phyloP scores from a whole-genome alignment of 2,329 filamentous ascomycete species.

The Pseudopithomyces maydicus region DNA sequence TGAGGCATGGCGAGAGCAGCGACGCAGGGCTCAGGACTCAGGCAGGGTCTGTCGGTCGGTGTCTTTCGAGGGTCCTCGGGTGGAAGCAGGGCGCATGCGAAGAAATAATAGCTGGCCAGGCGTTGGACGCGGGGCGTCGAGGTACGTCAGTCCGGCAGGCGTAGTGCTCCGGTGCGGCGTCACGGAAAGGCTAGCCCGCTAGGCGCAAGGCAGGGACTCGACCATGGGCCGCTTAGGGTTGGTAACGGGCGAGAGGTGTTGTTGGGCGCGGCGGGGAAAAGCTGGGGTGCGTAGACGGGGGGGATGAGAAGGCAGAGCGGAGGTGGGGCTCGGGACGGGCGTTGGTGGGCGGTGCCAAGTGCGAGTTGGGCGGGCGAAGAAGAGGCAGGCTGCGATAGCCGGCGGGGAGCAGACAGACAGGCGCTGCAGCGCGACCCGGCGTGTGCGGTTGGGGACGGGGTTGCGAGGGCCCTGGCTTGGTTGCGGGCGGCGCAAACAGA shows the following conservation, averaged over 20 bases:
- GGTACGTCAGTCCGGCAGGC: not conserved
- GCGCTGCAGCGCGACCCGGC: not conserved
- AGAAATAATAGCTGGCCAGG: not conserved
- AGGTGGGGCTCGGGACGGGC: not conserved
- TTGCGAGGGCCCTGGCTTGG: no score
- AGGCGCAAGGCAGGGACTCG: no score
- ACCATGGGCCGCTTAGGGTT: no score
- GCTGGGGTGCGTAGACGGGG: constrained; percentile 3
- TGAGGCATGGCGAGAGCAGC: constrained; percentile 5
- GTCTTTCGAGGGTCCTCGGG: not conserved
- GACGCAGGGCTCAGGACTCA: not conserved
- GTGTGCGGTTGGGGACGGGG: not conserved
- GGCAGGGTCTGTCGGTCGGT: not conserved
- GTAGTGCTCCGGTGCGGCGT: not conserved
- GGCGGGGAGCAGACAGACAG: not conserved
- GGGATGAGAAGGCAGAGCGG: not conserved
- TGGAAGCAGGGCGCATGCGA: not conserved
- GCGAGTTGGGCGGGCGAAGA: not conserved
- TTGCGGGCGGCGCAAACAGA: no score
- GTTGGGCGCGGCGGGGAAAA: constrained; percentile 3
- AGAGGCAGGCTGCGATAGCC: not conserved
- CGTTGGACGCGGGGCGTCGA: not conserved
- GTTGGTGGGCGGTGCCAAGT: not conserved
- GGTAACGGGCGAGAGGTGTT: not conserved
- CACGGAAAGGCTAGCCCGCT: not conserved